Evolutionary conservation across 2,329 filamentous ascomycete genomes (phyloP), one percentile per base, ranked within the genome.

Genomic region (Phaeophleospora eucalypticola): DNA sequence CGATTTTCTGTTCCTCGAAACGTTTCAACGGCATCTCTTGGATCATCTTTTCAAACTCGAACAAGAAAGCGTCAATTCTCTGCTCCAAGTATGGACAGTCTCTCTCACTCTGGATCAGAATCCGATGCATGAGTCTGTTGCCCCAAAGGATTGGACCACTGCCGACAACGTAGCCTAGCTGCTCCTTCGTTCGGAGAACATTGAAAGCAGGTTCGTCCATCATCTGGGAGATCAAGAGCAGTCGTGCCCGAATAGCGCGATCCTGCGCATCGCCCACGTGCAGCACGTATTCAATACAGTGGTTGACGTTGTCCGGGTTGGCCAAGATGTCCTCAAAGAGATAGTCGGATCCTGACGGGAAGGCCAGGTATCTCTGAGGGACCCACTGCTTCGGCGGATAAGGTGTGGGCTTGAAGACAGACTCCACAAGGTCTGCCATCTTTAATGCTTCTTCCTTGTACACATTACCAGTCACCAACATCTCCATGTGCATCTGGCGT

Each of bases 81-180:
- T 81, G 79, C 63, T 97, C 90, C 2, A 98, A 74, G 61, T 94
- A 97, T 35, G 84, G 77, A 0, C 87, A 85, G 2, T 84, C 82
- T 64, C 85, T 85, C 69, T 98, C 91, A 64, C 89, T 95, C 71
- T 98, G 93, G 21, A 98, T 89, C 52, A 97, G 80, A 54, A 98
- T 86, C 4, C 90, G 81, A 68, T 93, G 93, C 1, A 87, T 88
- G 1, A 67, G 64, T 59, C 88, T 84, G 0, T 86, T 91, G 0
- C 86, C 89, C n/a, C 82, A 73, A 45, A 86, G 81, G 43, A 79
- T 78, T 33, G 82, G 76, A 20, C 89, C 87, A 40, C 87, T 91
- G 69, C 91, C 95, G 0, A 98, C 91, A 43, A 98, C 87, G 59
- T 98, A 98, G 10, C 93, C 93, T 4, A 98, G 83, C 69, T 98